Conservation (phyloP, 768 basidiomycete species). For the Macrolepiota albuminosa region DNA sequence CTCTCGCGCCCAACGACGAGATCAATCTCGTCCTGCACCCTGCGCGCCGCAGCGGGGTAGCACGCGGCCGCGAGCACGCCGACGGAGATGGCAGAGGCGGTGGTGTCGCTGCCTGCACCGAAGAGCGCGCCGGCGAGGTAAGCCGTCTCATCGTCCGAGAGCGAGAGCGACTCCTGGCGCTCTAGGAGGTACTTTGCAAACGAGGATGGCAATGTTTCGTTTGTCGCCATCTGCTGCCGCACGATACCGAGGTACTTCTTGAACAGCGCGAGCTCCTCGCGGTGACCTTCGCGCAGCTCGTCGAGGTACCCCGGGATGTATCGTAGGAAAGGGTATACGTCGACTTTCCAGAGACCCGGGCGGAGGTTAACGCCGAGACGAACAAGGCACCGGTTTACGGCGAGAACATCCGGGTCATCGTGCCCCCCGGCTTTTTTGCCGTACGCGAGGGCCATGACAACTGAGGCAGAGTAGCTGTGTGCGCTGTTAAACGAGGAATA, state of each 20-base stretch:
- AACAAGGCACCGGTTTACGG: conserved; percentile 41
- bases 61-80: conserved; percentile 54
- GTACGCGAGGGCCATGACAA: conserved; percentile 48
- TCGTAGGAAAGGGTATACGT: conserved; percentile 40
- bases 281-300: conserved; percentile 52
- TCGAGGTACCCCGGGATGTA: conserved; percentile 55
- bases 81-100: conserved; percentile 53
- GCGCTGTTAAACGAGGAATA: neutral
- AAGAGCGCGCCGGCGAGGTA: conserved; percentile 64
- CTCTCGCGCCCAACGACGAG: conserved; percentile 42
- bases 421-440: conserved; percentile 37
- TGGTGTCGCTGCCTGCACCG: conserved; percentile 65
- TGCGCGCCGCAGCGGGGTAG: conserved; percentile 45
- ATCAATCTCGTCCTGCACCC: conserved; percentile 54
- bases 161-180: conserved; percentile 46
- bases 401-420: conserved; percentile 41
- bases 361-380: conserved; percentile 40
- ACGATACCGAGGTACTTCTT: conserved; percentile 46
- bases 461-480: conserved; percentile 41
- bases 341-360: conserved; percentile 43
- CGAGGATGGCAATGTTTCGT: conserved; percentile 31
- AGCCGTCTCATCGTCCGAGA: conserved; percentile 53
- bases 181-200: conserved; percentile 59
- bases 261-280: conserved; percentile 52
- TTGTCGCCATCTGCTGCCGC: conserved; percentile 31